Conservation (phyloP, 2,329 filamentous ascomycete species). For the Fusarium stilboides region DNA sequence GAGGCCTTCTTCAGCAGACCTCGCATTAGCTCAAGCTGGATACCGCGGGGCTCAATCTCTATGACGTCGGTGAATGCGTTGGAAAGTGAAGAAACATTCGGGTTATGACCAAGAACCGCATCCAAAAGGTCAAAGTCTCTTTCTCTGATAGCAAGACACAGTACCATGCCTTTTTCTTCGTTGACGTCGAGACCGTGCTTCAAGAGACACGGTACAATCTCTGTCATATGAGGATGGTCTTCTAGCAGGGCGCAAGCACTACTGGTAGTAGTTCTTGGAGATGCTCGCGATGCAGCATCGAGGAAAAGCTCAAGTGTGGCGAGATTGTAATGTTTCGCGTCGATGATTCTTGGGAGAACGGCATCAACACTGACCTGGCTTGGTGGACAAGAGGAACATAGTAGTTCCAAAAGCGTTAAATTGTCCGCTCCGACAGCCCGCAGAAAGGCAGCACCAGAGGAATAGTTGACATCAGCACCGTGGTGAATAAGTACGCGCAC, state of each 20-base stretch:
- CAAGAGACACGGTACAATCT: not conserved
- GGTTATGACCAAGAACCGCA: not conserved
- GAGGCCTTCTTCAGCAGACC: not conserved
- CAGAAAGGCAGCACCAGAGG: not conserved
- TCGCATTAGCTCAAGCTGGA: slow-evolving; percentile 7
- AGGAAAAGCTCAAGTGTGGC: not conserved
- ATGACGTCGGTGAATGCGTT: slow-evolving; percentile 3
- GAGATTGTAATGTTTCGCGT: not conserved
- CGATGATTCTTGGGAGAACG: not conserved
- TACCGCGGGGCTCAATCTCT: not conserved
- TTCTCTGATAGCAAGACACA: not conserved
- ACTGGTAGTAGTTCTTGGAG: not conserved
- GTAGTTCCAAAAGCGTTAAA: not conserved
- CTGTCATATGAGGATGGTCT: not conserved
- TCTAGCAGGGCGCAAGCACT: not conserved
- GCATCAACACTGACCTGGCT: not conserved
- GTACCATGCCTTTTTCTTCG: not conserved
- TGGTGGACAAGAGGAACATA: not conserved
- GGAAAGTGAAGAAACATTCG: not conserved
- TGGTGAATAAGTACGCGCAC: slow-evolving; percentile 1
- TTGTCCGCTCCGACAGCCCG: not conserved
- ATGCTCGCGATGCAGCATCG: not conserved
- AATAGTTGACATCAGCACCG: slow-evolving; percentile 10
- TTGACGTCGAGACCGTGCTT: slow-evolving; percentile 11
- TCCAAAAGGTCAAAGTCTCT: slow-evolving; percentile 2